Conservation (phyloP, 1,284 basidiomycete species). For the Coniophora puteana region DNA sequence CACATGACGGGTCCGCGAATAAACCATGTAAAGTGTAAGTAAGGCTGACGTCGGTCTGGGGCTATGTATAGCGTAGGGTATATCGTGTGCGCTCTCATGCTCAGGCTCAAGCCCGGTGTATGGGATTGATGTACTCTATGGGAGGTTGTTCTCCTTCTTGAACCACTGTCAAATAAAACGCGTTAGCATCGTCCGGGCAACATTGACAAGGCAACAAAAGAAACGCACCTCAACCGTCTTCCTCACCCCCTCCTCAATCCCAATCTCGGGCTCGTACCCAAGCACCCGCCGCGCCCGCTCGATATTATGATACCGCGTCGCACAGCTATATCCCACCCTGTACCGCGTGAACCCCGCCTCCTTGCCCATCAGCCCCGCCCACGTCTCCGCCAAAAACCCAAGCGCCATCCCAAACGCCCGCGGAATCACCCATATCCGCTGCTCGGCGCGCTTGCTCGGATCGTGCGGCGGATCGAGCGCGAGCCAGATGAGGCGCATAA, state of each 20-base stretch:
- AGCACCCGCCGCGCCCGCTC: slow-evolving; percentile 92
- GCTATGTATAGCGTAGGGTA: no score
- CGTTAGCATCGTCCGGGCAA: not conserved
- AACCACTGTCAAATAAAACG: slow-evolving; percentile 17
- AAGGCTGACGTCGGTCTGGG: no score
- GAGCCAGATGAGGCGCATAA: slow-evolving; percentile 83
- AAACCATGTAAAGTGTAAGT: no score
- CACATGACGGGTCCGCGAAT: no score
- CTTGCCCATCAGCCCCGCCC: slow-evolving; percentile 72
- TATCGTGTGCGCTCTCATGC: no score
- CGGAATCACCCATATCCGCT: slow-evolving; percentile 53
- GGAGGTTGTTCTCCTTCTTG: slow-evolving; percentile 25
- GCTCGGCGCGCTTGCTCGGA: slow-evolving; percentile 30
- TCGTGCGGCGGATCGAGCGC: slow-evolving; percentile 61
- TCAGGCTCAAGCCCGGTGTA: no score
- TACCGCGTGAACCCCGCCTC: slow-evolving; percentile 90
- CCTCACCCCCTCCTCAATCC: slow-evolving; percentile 85
- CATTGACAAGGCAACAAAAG: slow-evolving; percentile 3
- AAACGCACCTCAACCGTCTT: slow-evolving; percentile 68
- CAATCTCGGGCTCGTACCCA: slow-evolving; percentile 90
- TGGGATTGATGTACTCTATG: no score
- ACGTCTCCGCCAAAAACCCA: slow-evolving; percentile 73
- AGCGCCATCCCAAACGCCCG: slow-evolving; percentile 65
- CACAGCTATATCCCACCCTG: slow-evolving; percentile 77
- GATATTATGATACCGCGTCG: slow-evolving; percentile 87